phyloP scores from a whole-genome alignment of 192 early-diverging fungal species.

The Paraglomus occultum region DNA sequence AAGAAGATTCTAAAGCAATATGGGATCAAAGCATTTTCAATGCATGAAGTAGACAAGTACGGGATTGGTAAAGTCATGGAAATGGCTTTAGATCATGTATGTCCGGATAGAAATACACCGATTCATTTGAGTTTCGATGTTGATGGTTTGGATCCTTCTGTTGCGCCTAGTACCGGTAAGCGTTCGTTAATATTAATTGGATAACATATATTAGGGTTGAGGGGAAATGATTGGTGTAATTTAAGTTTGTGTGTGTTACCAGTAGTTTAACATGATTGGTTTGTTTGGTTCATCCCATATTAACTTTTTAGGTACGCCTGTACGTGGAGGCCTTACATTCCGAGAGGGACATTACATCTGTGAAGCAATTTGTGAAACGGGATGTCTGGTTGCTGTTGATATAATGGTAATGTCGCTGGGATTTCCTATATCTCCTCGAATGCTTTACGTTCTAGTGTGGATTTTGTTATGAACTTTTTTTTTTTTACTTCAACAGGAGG shows the following conservation, averaged over 20 bases:
- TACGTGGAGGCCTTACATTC: constrained; percentile 92
- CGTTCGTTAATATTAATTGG: background rate
- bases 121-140: constrained; percentile 95
- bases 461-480: background rate
- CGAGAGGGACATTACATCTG: constrained; percentile 98
- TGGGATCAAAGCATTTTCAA: constrained; percentile 90
- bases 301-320: constrained; percentile 81
- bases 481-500: constrained; percentile 52
- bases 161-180: constrained; percentile 82
- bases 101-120: constrained; percentile 65
- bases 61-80: constrained; percentile 93
- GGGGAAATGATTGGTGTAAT: background rate
- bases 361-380: constrained; percentile 87
- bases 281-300: background rate
- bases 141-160: constrained; percentile 91
- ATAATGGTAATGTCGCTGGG: constrained; percentile 51
- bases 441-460: background rate
- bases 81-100: constrained; percentile 88
- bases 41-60: constrained; percentile 94
- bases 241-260: background rate
- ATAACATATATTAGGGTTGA: background rate
- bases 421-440: no score
- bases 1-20: constrained; percentile 79
- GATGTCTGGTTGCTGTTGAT: constrained; percentile 84
- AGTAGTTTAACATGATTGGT: background rate